Evolutionary conservation across 345 rosid genomes (phyloP).

Genomic region (Pistacia atlantica): DNA sequence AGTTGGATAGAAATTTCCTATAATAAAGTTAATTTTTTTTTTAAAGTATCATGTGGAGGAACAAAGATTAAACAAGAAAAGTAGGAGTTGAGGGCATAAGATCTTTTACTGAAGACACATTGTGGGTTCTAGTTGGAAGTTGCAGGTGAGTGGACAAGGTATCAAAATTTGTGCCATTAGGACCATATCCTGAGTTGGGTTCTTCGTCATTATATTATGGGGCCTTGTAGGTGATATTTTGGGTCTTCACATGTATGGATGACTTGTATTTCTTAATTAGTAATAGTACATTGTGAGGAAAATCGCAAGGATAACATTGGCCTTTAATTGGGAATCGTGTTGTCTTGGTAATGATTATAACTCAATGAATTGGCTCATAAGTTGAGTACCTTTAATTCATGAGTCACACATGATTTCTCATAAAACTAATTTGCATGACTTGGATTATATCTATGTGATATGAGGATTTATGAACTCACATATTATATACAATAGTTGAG

Average conservation of each 20-base stretch:
- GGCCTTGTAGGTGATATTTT: not conserved
- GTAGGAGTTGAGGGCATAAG: not conserved
- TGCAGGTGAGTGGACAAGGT: not conserved
- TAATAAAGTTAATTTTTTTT: not conserved
- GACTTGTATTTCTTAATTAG: not conserved
- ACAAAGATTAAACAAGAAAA: not conserved
- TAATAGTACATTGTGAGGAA: not conserved
- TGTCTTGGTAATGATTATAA: no score
- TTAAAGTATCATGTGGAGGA: not conserved
- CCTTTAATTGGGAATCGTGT: not conserved
- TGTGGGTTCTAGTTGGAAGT: not conserved
- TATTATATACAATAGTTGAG: no score
- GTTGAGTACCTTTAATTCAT: no score
- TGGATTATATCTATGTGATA: no score
- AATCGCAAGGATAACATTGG: not conserved
- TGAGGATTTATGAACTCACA: no score
- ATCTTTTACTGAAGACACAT: not conserved
- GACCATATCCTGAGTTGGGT: not conserved
- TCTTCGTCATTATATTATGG: not conserved
- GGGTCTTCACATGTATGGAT: not conserved
- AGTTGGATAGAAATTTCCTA: not conserved
- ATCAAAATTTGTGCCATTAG: not conserved
- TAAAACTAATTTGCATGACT: no score
- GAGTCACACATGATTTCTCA: no score
- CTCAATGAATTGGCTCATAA: no score